Base-by-base conservation (phyloP, 768 basidiomycete species). In the Pulveroboletus sp. region DNA sequence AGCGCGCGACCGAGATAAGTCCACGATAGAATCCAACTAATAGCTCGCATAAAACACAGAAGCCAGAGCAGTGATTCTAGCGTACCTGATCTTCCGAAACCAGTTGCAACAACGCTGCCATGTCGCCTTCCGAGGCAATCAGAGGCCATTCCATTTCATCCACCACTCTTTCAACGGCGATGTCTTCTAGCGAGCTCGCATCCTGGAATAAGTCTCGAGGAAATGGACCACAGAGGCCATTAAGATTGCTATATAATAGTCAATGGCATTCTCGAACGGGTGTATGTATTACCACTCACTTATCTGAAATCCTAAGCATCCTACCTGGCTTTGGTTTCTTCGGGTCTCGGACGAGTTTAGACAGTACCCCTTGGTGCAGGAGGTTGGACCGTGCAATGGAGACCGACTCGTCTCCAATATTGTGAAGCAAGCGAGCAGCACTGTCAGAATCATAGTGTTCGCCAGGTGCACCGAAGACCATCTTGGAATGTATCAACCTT, bases 111-210 rank as follows among this genome's bases (percentile, higher is more conserved):
- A 95, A 67, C 1, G 84, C 80, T 13, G 88, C 86, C 42, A 82
- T 73, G 55, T 93, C 89, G 8, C 93, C 92, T 55, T 92, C 91
- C 3, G 80, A 80, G 4, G 89, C 82, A 26, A 86, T 71, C 39
- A 91, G 63, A 0, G 89, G 81, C 93, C 93, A 96, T 47, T 86
- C 82, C 39, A 81, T 77, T 78, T 82, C 86, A 2, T 70, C 73
- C 6, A 75, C 71, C 11, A 76, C 76, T 35, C 76, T 67, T 35
- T 75, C 74, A 22, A 67, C 58, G 20, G 77, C 74, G 13, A 81
- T 67, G 6, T 83, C 80, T 47, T 87, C 82, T 29, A 89, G 64
- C 13, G 79, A 73, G 20, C 71, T 61, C 3, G 91, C 88, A 61
- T 93, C 90, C 53, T 83, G 79, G 58, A 83, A 86, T 19, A 85